These are phyloP conservation scores for Sordariomycetes sp. DNA, from an alignment of 2,329 filamentous ascomycete species.

Conservation along the genomic window DNA sequence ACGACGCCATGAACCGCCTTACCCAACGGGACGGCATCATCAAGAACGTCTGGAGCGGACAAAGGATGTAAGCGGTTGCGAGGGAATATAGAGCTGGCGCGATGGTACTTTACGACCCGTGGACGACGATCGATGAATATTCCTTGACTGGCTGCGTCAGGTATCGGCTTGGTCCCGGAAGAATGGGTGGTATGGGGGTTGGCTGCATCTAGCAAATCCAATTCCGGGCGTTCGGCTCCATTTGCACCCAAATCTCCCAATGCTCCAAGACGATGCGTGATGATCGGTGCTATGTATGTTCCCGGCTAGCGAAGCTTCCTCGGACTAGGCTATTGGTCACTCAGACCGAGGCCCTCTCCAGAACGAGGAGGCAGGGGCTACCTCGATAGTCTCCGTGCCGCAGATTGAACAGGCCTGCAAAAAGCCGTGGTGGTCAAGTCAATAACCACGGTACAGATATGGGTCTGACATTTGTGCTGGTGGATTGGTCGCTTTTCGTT, in stretches of 20 bases:
- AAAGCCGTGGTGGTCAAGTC: conserved; percentile 51
- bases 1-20: conserved; percentile 92
- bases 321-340: too few relatives aligned
- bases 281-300: conserved; percentile 14
- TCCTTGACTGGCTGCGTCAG: conserved; percentile 10
- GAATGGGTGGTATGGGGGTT: conserved; percentile 31
- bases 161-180: conserved; percentile 26
- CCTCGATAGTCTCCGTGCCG: conserved; percentile 49
- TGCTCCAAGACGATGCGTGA: conserved; percentile 9
- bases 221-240: conserved; percentile 37
- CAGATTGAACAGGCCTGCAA: conserved; percentile 49
- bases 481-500: neutral
- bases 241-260: conserved; percentile 18
- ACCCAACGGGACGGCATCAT: conserved; percentile 92
- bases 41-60: conserved; percentile 90
- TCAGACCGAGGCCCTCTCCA: conserved; percentile 20
- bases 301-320: conserved; percentile 49
- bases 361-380: conserved; percentile 46
- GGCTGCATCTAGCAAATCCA: conserved; percentile 34
- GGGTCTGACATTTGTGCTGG: conserved; percentile 41
- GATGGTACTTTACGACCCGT: neutral
- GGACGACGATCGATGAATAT: neutral
- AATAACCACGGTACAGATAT: conserved; percentile 56
- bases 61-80: conserved; percentile 24
- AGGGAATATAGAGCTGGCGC: too few relatives aligned